These are phyloP conservation scores for Jackrogersella multiformis DNA, from an alignment of 495 filamentous ascomycete genomes.

Conservation along the genomic window DNA sequence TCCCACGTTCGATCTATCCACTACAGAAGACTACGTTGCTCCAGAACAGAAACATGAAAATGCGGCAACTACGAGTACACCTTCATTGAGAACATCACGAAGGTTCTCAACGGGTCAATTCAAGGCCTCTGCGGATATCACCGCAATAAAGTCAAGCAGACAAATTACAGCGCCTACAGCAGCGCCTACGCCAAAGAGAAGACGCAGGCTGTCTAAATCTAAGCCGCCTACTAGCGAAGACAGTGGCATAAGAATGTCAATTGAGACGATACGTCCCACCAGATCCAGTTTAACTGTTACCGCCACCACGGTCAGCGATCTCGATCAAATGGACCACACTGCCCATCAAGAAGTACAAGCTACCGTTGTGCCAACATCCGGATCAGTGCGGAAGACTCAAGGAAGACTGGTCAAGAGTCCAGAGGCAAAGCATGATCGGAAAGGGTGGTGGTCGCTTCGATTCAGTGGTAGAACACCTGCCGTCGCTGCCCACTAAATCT, in stretches of 20 bases:
- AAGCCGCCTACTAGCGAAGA: slow-evolving; percentile 4
- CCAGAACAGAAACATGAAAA: slow-evolving; percentile 1
- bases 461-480: background rate
- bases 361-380: background rate
- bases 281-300: background rate
- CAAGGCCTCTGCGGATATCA: slow-evolving; percentile 12
- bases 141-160: background rate
- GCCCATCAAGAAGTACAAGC: background rate
- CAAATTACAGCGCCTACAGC: background rate
- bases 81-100: background rate
- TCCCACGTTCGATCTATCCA: background rate
- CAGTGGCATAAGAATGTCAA: slow-evolving; percentile 7
- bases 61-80: background rate
- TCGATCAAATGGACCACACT: background rate
- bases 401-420: slow-evolving; percentile 18
- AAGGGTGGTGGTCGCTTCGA: slow-evolving; percentile 11
- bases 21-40: background rate
- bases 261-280: slow-evolving; percentile 16
- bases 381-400: background rate
- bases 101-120: background rate
- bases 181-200: slow-evolving; percentile 20
- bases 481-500: background rate
- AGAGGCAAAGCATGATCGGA: background rate
- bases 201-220: slow-evolving; percentile 41
- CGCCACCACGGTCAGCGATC: background rate